phyloP scores from a whole-genome alignment of 192 early-diverging fungal genomes.

The Fimicolochytrium jonesii region DNA sequence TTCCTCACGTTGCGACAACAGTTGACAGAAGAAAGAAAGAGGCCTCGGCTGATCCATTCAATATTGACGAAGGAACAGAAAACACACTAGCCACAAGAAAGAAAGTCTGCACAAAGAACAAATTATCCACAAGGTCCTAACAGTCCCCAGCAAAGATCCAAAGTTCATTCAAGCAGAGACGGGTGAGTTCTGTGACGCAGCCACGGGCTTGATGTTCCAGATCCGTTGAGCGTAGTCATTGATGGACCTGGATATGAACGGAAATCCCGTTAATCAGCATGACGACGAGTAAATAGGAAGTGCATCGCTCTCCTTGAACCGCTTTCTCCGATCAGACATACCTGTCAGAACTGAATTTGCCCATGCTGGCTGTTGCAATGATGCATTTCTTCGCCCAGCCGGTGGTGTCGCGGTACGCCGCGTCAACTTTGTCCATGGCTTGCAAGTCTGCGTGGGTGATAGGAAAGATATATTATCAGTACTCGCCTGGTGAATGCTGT shows the following conservation, averaged over 20 bases:
- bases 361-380: constrained; percentile 84
- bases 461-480: no score
- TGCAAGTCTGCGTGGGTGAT: constrained; percentile 48
- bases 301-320: constrained; percentile 9
- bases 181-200: neutral
- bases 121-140: neutral
- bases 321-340: constrained; percentile 12
- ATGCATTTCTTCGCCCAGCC: constrained; percentile 90
- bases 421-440: constrained; percentile 76
- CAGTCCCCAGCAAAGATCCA: neutral
- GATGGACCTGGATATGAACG: constrained; percentile 59
- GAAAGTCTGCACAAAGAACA: neutral
- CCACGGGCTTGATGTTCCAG: constrained; percentile 53
- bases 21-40: no score
- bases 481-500: no score
- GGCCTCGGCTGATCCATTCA: constrained; percentile 1
- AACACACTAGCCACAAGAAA: neutral
- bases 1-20: no score
- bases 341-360: constrained; percentile 79
- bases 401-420: constrained; percentile 74
- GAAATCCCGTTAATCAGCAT: neutral
- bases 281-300: constrained; percentile 19
- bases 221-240: constrained; percentile 90
- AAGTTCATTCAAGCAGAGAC: neutral
- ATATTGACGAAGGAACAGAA: neutral